These are phyloP conservation scores for Suhomyces chickasaworum DNA, from an alignment of 1,139 yeast genomes.

Conservation along the genomic window DNA sequence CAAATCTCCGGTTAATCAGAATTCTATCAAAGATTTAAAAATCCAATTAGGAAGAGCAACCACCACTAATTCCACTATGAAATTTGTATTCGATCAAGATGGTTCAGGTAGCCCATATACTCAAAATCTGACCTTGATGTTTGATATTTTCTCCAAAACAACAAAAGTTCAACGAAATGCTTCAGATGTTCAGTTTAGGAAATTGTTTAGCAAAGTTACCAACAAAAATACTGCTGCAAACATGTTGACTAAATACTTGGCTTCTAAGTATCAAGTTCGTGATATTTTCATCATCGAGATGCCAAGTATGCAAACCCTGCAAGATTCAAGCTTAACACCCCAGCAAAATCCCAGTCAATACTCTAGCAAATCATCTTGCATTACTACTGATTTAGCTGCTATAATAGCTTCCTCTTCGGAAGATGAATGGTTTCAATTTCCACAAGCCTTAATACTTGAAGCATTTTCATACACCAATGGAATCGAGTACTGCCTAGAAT, in stretches of 20 bases:
- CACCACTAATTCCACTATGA: constrained; percentile 30
- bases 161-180: constrained; percentile 19
- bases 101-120: constrained; percentile 63
- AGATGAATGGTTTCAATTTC: not conserved
- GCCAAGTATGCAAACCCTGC: constrained; percentile 43
- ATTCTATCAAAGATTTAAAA: constrained; percentile 21
- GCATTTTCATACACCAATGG: not conserved
- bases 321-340: no score
- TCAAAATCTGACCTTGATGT: constrained; percentile 48
- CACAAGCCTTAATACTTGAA: not conserved
- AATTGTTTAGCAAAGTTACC: constrained; percentile 40
- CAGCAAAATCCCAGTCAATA: no score
- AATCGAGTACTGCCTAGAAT: not conserved
- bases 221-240: constrained; percentile 48
- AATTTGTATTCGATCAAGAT: constrained; percentile 57
- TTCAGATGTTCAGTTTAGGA: constrained; percentile 35
- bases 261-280: constrained; percentile 42
- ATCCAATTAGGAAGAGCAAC: constrained; percentile 59
- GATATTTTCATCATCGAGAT: constrained; percentile 61
- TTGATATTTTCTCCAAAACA: constrained; percentile 20
- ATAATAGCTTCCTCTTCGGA: constrained; percentile 21
- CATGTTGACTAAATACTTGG: constrained; percentile 42
- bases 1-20: not conserved
- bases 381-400: no score
- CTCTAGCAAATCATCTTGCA: no score